Evolutionary conservation across 2,329 filamentous ascomycete species (phyloP), one percentile per base, ranked within the genome.

Genomic region (Drechslerella coelobrocha): DNA sequence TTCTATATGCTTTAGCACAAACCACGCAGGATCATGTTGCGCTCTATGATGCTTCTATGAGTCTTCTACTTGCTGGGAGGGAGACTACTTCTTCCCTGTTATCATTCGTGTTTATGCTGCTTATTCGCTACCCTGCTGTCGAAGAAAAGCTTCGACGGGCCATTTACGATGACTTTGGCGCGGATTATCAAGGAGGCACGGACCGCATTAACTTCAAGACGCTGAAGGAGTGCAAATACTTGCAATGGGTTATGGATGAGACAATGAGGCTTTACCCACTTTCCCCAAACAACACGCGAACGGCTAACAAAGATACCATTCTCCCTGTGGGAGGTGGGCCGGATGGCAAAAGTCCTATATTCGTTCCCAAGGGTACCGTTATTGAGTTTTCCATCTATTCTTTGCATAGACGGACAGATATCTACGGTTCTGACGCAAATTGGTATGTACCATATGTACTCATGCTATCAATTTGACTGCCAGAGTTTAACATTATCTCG

Each of bases 211-310:
- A 6, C 12, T 34, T 34, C 29, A 12, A 34, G 12, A 7, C 29
- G 6, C 29, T 34, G 6, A 34, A 34, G 29, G 7, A 12, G 7
- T 34, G 29, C 12, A 79, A 78, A 68, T 80, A 80, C 53, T 73
- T 81, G 50, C 47, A 41, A 17, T 48, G 60, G 31, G 57, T 34
- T 54, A 52, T 65, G 27, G 68, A 66, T 31, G 74, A 73, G 9
- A 47, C 55, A 12, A 45, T 68, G 2, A 43, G 24, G 17, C 76
- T 84, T 2, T 81, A 83, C 73, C 83, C 84, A 6, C 79, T 82
- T 12, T 83, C 86, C 6, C 83, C 84, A 2, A 73, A 79, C 26
- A 86, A 87, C 76, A 78, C 78, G 14, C 81, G 85, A 63, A 74
- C 76, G 21, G 83, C 84, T 2, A 77, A 78, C 9, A 77, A 77